phyloP scores from a whole-genome alignment of 2,329 filamentous ascomycete genomes.

The Calonectria henricotiae region DNA sequence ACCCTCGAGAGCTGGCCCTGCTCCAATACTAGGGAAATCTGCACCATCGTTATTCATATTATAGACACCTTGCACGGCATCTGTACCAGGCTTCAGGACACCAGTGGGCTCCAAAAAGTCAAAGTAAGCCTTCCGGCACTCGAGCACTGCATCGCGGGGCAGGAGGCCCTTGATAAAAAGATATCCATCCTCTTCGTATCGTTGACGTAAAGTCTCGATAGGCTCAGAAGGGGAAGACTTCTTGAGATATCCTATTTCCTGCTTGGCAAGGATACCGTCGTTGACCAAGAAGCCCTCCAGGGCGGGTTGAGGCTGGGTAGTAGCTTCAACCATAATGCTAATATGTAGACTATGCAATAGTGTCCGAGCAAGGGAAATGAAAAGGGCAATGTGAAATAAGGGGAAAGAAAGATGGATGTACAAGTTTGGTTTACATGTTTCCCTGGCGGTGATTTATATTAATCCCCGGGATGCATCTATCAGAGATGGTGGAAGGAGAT shows the following conservation, averaged over 20 bases:
- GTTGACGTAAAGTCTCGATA: slow-evolving; percentile 8
- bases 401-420: neutral
- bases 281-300: slow-evolving; percentile 26
- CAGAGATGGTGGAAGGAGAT: slow-evolving; percentile 6
- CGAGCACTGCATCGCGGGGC: slow-evolving; percentile 31
- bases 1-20: slow-evolving; percentile 6
- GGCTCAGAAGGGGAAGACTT: slow-evolving; percentile 26
- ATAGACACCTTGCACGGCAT: slow-evolving; percentile 38
- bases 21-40: slow-evolving; percentile 38
- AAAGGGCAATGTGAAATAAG: neutral
- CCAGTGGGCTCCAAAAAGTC: slow-evolving; percentile 33
- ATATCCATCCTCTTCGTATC: slow-evolving; percentile 25
- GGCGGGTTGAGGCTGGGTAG: neutral
- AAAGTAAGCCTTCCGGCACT: slow-evolving; percentile 37
- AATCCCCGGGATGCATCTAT: neutral
- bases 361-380: neutral
- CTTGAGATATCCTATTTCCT: slow-evolving; percentile 16
- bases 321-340: slow-evolving; percentile 22
- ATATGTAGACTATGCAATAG: neutral
- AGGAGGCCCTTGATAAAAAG: slow-evolving; percentile 35
- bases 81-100: slow-evolving; percentile 14
- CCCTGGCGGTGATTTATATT: neutral
- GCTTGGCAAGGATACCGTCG: slow-evolving; percentile 20
- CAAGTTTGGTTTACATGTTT: neutral
- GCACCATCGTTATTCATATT: slow-evolving; percentile 25